Percentiles rank a stretch among this genome's conserved stretches.
phyloP scores from a whole-genome alignment of 2,329 filamentous ascomycete species.

The Talaromyces amestolkiae region DNA sequence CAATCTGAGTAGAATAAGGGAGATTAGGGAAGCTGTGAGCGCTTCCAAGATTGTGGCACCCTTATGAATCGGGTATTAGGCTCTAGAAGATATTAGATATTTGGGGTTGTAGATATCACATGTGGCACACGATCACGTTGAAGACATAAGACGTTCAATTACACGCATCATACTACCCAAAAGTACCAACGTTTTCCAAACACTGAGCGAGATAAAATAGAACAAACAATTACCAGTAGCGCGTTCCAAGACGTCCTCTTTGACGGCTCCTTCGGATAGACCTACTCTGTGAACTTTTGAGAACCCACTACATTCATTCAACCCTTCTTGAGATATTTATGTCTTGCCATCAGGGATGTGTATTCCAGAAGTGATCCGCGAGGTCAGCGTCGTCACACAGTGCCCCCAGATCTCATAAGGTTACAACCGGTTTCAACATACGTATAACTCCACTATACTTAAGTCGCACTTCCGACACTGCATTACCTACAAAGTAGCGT shows the following conservation, averaged over 20 bases:
- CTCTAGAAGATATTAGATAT: neutral
- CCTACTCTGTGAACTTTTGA: neutral
- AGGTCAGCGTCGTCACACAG: neutral
- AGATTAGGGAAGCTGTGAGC: neutral
- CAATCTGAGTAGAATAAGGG: neutral
- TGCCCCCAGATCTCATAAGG: neutral
- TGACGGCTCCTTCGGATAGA: neutral
- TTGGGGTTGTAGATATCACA: neutral
- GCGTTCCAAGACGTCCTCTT: neutral
- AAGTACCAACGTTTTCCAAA: neutral
- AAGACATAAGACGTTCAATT: too few species aligned
- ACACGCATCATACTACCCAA: neutral
- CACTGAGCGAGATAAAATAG: neutral
- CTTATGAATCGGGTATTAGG: neutral
- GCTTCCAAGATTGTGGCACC: neutral
- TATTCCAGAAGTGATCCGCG: neutral
- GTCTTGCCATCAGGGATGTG: neutral
- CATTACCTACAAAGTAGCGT: neutral
- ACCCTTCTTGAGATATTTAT: neutral
- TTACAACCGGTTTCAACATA: neutral
- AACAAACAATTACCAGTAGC: neutral
- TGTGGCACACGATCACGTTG: neutral
- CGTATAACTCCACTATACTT: neutral
- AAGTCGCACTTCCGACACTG: neutral
- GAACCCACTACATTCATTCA: too few species aligned